Evolutionary conservation across 2,329 filamentous ascomycete genomes (phyloP).

Genomic region (Aspergillus hortae): DNA sequence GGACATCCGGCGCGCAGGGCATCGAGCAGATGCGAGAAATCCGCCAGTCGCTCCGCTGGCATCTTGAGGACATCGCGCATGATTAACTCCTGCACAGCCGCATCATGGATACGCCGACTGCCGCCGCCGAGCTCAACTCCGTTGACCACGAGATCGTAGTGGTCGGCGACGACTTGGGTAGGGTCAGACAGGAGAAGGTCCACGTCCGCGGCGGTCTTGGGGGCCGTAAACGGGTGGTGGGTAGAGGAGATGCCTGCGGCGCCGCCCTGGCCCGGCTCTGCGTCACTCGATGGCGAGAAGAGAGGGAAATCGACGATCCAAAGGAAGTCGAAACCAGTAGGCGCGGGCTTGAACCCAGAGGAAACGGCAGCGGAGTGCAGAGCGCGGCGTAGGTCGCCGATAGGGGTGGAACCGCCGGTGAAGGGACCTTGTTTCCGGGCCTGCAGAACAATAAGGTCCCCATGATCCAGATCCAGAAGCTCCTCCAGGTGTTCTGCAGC

Average conservation of each 20-base stretch:
- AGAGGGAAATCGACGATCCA: conserved; percentile 93
- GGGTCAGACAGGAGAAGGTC: conserved; percentile 71
- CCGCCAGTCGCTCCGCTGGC: conserved; percentile 64
- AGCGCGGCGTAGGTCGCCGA: conserved; percentile 70
- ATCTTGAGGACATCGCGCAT: conserved; percentile 81
- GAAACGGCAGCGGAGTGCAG: conserved; percentile 67
- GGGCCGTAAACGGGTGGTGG: conserved; percentile 95
- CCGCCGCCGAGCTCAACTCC: conserved; percentile 92
- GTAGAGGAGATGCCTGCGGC: conserved; percentile 76
- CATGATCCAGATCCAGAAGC: conserved; percentile 56
- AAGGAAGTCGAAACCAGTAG: conserved; percentile 61
- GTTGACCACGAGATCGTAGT: conserved; percentile 95
- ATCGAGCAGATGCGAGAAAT: conserved; percentile 81
- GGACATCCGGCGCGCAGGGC: conserved; percentile 84
- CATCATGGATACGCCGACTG: conserved; percentile 84
- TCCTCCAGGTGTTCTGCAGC: conserved; percentile 58
- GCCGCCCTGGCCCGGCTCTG: conserved; percentile 76
- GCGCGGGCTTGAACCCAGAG: conserved; percentile 53
- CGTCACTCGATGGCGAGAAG: conserved; percentile 69
- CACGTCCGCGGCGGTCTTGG: conserved; percentile 67
- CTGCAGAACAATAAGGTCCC: conserved; percentile 78
- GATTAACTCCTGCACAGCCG: conserved; percentile 77
- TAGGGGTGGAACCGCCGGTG: conserved; percentile 66
- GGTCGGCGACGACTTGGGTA: conserved; percentile 70
- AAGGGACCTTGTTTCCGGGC: conserved; percentile 65